Evolutionary conservation across 306 rosid genomes (phyloP), one percentile per base, ranked within the genome.

Genomic region (Vigna radiata): DNA sequence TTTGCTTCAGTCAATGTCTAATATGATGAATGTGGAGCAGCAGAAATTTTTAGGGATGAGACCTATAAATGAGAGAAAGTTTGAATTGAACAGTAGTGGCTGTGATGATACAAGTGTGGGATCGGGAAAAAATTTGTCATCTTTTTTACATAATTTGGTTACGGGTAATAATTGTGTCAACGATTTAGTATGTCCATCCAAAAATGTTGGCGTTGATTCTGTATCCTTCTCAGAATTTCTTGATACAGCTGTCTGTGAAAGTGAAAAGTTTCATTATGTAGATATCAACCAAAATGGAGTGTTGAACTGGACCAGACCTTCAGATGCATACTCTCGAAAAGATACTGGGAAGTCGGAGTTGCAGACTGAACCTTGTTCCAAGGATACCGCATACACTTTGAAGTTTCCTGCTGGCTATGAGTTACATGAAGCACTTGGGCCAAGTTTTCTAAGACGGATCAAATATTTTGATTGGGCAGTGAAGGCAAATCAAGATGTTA

Each of bases 401-500:
- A 82, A 89, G 73, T 92, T 96, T 79, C 98, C 98, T 84, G 97
- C 97, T 86, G 99, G 98, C 33, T 92, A 85, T 77, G 99, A 96
- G 87, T 91, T 96, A 69, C 94, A 89, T 50, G 97, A 96, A 91
- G 99, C 89, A 41, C 97, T 96, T 68, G 99, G 99, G 72, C 94
- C 96, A 31, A 87, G 84, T 73, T 92, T 91, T 88, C 73, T 83
- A 60, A 85, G 80, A 85, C 85, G 79, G 77, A 86, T 85, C 61
- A 77, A 76, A 49, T 85, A 76, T 78, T 85, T 83, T 78, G 90
- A 85, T 68, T 87, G 69, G 86, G 73, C 66, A 60, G 77, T 69
- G 0, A 86, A 77, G 82, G 86, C 81, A 54, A 68, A 79, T 76
- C 86, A 85, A 21, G 89, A 88, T 74, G 56, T 80, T 75, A 74